Base-by-base conservation (phyloP, 345 rosid genomes). In the Corchorus capsularis region DNA sequence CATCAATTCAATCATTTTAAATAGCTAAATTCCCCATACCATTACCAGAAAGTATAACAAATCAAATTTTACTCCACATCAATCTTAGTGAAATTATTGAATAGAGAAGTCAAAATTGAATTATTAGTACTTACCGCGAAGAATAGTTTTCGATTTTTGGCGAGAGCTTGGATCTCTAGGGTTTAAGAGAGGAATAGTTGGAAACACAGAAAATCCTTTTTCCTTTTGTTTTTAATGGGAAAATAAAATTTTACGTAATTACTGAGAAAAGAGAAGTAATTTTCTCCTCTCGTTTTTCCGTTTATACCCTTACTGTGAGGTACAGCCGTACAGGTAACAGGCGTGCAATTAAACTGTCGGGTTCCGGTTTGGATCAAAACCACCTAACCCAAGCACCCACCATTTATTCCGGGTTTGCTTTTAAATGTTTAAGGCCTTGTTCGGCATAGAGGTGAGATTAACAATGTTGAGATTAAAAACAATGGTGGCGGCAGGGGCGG, bases 151-250 rank as follows among this genome's bases (percentile, higher is more conserved):
- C 61, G 55, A 56, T 41, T 20, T 4, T n/a, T 12, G 3, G 49
- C 10, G 47, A 34, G n/a, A 60, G 53, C 34, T 41, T 56, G 34
- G 80, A 78, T 79, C 76, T 73, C 55, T 77, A 79, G 82, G 85
- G 82, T 69, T 82, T 73, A 55, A 75, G 64, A 50, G 65, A 22
- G 45, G 37, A 63, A 62, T 8, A 61, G 56, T 8, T 6, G 13
- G 68, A 45, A 71, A 3, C 46, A 22, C 56, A 50, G 72, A 63
- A 63, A 63, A 37, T 27, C 37, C 13, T 22, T 27, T 27, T 27
- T 27, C 1, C 27, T 27, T 27, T 27, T 27, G 27, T 0, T 0
- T 59, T 22, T 59, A 22, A 27, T 56, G 61, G 61, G 61, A 19
- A 55, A 19, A 39, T 4, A 6, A 39, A 55, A n/a, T 27, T 27